phyloP scores from a whole-genome alignment of 2,329 filamentous ascomycete genomes.

The Fusarium pilosicola region DNA sequence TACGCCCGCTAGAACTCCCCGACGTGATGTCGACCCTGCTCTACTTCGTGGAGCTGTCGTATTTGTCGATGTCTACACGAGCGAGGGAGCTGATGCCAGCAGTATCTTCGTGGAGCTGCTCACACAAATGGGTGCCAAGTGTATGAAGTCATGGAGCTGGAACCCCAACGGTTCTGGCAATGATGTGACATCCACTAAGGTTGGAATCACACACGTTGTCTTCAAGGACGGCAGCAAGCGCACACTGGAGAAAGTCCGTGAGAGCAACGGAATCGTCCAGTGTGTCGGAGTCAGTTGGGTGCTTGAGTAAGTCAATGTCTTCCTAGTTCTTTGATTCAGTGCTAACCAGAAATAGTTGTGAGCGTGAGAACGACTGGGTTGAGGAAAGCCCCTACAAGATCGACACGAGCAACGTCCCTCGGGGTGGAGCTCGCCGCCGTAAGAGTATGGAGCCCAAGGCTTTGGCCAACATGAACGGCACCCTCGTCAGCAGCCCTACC shows the following conservation, averaged over 20 bases:
- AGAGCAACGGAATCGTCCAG: slow-evolving; percentile 77
- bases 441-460: slow-evolving; percentile 85
- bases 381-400: slow-evolving; percentile 77
- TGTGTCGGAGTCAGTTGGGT: slow-evolving; percentile 92
- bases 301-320: slow-evolving; percentile 73
- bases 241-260: slow-evolving; percentile 82
- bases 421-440: slow-evolving; percentile 75
- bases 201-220: slow-evolving; percentile 87
- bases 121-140: slow-evolving; percentile 82
- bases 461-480: slow-evolving; percentile 75
- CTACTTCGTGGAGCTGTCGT: slow-evolving; percentile 78
- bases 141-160: slow-evolving; percentile 81
- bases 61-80: slow-evolving; percentile 85
- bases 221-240: slow-evolving; percentile 87
- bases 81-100: slow-evolving; percentile 82
- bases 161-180: slow-evolving; percentile 59
- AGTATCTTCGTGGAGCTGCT: slow-evolving; percentile 84
- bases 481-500: slow-evolving; percentile 59
- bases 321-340: not conserved
- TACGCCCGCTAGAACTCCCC: slow-evolving; percentile 67
- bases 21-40: slow-evolving; percentile 61
- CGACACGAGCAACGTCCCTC: slow-evolving; percentile 73
- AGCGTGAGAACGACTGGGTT: slow-evolving; percentile 79
- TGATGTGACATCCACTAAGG: slow-evolving; percentile 58
- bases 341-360: slow-evolving; percentile 66